These are phyloP conservation scores for Tilletia setariae DNA, from an alignment of 1,284 basidiomycete species.

Conservation along the genomic window DNA sequence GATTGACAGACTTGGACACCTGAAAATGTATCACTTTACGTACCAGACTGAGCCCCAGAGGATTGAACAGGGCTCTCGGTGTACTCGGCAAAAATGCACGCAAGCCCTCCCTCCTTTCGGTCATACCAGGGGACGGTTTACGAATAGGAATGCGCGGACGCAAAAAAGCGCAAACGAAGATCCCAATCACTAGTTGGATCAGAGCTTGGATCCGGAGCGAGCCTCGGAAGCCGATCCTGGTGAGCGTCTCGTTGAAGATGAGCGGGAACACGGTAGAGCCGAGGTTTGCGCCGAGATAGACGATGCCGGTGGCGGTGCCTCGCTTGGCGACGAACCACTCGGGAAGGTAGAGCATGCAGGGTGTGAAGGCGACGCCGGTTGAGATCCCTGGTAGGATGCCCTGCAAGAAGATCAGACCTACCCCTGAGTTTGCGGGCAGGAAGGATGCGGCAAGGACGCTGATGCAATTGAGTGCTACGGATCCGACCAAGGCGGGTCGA, in stretches of 20 bases:
- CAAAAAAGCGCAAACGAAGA: neutral
- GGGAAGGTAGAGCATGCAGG: slow-evolving; percentile 19
- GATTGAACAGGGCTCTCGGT: neutral
- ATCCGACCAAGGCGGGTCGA: neutral
- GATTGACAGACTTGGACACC: too few relatives aligned
- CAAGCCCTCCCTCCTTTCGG: neutral
- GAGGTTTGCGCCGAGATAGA: slow-evolving; percentile 28
- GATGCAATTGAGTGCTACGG: neutral
- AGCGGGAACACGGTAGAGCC: slow-evolving; percentile 37
- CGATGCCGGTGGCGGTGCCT: slow-evolving; percentile 29
- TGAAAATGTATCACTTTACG: neutral
- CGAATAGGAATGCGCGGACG: neutral
- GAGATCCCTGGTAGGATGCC: slow-evolving; percentile 17
- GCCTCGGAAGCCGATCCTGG: slow-evolving; percentile 31
- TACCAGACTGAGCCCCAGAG: neutral
- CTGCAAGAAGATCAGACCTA: slow-evolving; percentile 11
- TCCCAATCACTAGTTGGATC: slow-evolving; percentile 5
- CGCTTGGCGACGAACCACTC: slow-evolving; percentile 19
- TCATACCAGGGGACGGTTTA: neutral
- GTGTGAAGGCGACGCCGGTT: slow-evolving; percentile 11
- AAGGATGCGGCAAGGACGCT: slow-evolving; percentile 27
- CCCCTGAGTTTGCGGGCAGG: slow-evolving; percentile 1
- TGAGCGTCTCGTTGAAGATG: slow-evolving; percentile 26
- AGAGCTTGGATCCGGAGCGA: slow-evolving; percentile 33
- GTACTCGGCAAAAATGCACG: neutral